Evolutionary conservation across 768 basidiomycete genomes (phyloP).

Genomic region (Psilocybe cubensis): DNA sequence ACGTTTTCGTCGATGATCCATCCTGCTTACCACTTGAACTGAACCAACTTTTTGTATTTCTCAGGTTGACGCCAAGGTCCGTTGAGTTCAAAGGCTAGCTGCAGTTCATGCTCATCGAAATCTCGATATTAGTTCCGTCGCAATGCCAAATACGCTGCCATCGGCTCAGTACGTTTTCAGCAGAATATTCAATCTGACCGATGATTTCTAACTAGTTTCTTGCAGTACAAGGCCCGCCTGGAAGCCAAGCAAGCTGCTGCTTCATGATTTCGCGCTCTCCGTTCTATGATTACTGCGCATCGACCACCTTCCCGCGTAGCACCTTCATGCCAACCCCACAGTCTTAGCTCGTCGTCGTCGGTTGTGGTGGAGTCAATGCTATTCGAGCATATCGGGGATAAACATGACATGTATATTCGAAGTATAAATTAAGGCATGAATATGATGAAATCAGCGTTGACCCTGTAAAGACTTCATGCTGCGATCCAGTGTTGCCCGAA

Average conservation of each 20-base stretch:
- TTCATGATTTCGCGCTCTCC: slow-evolving; percentile 22
- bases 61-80: slow-evolving; percentile 83
- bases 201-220: slow-evolving; percentile 9
- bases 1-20: slow-evolving; percentile 40
- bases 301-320: slow-evolving; percentile 5
- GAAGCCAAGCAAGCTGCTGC: slow-evolving; percentile 57
- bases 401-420: background rate
- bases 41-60: background rate
- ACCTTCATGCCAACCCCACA: background rate
- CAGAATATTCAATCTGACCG: background rate
- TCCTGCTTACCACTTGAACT: slow-evolving; percentile 1
- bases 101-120: slow-evolving; percentile 13
- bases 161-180: slow-evolving; percentile 67
- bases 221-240: slow-evolving; percentile 66
- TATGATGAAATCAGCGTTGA: slow-evolving; percentile 25
- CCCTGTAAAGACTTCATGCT: slow-evolving; percentile 44
- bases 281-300: background rate
- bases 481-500: slow-evolving; percentile 67
- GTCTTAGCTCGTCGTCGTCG: background rate
- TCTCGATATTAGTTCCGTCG: slow-evolving; percentile 70
- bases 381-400: background rate
- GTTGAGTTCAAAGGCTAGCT: slow-evolving; percentile 16
- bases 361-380: background rate
- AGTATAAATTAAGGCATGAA: background rate
- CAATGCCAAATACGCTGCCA: slow-evolving; percentile 73